Conservation (phyloP, 2,329 filamentous ascomycete genomes). For the Cryphonectria nitschkei region DNA sequence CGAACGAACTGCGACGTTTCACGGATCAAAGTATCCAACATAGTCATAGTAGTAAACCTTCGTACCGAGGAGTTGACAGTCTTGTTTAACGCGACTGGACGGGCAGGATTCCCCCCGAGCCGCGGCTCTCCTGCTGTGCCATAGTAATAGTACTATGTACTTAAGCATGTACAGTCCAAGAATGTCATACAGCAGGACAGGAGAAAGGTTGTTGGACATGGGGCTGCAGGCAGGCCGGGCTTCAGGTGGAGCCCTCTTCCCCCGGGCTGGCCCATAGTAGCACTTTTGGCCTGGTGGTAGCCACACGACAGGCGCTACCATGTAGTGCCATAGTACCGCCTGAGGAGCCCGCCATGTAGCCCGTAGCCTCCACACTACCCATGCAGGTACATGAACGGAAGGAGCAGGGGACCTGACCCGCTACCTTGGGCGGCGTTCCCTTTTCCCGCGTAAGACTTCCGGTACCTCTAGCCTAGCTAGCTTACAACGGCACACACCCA, state of each 20-base stretch:
- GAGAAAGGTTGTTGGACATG: background rate
- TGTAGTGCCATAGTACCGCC: slow-evolving; percentile 8
- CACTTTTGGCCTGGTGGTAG: background rate
- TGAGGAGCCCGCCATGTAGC: slow-evolving; percentile 9
- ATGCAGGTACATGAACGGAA: slow-evolving; percentile 26
- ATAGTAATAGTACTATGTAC: background rate
- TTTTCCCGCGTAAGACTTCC: slow-evolving; percentile 29
- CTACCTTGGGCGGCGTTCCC: slow-evolving; percentile 26
- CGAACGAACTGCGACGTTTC: slow-evolving; percentile 14
- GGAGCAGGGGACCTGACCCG: slow-evolving; percentile 25
- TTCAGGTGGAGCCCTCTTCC: slow-evolving; percentile 19
- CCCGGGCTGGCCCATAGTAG: slow-evolving; percentile 15
- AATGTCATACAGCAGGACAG: background rate
- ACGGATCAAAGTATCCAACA: slow-evolving; percentile 1
- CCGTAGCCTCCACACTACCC: slow-evolving; percentile 13
- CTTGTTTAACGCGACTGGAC: background rate
- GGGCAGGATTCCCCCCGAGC: background rate
- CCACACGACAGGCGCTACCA: background rate
- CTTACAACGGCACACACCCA: background rate
- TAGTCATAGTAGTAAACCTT: background rate
- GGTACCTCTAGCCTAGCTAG: slow-evolving; percentile 20
- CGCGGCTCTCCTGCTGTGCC: background rate
- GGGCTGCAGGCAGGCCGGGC: slow-evolving; percentile 15
- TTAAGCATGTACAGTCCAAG: background rate
- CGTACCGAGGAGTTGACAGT: slow-evolving; percentile 9